phyloP scores from a whole-genome alignment of 768 basidiomycete species.

The Amanita muscaria region DNA sequence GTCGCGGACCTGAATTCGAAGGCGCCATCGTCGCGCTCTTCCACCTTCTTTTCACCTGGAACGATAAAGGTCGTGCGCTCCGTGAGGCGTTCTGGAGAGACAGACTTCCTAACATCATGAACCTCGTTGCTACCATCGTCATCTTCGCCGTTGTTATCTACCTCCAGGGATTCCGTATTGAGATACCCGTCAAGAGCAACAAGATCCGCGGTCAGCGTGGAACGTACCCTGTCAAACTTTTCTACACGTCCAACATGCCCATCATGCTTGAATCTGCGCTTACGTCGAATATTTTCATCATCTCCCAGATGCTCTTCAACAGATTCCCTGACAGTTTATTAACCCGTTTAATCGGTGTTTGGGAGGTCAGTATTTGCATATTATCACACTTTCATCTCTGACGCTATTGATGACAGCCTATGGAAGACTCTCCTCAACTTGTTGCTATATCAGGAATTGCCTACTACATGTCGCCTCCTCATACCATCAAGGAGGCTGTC shows the following conservation, averaged over 20 bases:
- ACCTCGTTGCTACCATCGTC: constrained; percentile 82
- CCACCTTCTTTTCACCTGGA: constrained; percentile 97
- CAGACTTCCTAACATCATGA: constrained; percentile 95
- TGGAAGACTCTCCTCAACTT: constrained; percentile 91
- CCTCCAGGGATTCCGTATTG: constrained; percentile 96
- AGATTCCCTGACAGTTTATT: constrained; percentile 90
- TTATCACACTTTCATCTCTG: too few species aligned
- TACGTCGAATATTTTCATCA: constrained; percentile 90
- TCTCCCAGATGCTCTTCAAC: constrained; percentile 89
- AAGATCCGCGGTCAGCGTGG: constrained; percentile 94
- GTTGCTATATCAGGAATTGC: constrained; percentile 84
- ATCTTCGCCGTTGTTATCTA: constrained; percentile 97
- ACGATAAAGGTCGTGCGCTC: constrained; percentile 94
- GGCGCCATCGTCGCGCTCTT: constrained; percentile 94
- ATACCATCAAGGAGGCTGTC: constrained; percentile 79
- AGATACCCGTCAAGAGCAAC: constrained; percentile 97
- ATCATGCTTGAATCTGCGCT: constrained; percentile 97
- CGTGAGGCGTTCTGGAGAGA: constrained; percentile 99
- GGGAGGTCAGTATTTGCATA: constrained; percentile 85
- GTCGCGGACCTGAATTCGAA: constrained; percentile 96
- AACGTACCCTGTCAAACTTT: constrained; percentile 93
- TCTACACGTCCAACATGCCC: constrained; percentile 99
- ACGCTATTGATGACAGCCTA: too few species aligned
- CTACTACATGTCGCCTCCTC: constrained; percentile 99
- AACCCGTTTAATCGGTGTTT: constrained; percentile 87